A percentile compares a stretch with the other conserved stretches of the same genome.
Evolutionary conservation across 768 basidiomycete genomes (phyloP).

Genomic region (Piloderma croceum): DNA sequence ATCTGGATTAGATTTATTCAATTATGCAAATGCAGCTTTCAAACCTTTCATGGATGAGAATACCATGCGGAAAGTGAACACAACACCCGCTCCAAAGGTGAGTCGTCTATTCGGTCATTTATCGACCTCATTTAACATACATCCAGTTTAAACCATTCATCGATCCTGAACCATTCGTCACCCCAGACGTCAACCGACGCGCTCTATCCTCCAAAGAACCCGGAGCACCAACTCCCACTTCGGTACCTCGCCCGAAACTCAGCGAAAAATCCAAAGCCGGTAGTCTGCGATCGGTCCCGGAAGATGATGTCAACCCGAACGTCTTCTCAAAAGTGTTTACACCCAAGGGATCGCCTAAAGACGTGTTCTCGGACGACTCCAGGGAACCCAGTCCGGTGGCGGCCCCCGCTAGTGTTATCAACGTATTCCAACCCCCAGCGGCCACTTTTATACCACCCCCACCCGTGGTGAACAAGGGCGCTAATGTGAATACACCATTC

Average conservation of each 20-base stretch:
- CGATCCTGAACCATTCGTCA: constrained; percentile 46
- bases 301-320: constrained; percentile 23
- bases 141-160: constrained; percentile 63
- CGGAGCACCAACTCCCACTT: constrained; percentile 22
- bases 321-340: constrained; percentile 65
- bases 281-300: constrained; percentile 29
- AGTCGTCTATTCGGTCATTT: constrained; percentile 2
- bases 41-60: constrained; percentile 69
- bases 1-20: background rate
- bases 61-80: constrained; percentile 38
- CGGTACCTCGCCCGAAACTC: constrained; percentile 28
- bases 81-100: constrained; percentile 6
- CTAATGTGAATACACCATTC: constrained; percentile 45
- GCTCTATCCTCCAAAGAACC: constrained; percentile 51
- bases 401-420: too few relatives aligned
- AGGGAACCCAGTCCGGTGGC: background rate
- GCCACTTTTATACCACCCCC: constrained; percentile 16
- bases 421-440: constrained; percentile 20
- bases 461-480: constrained; percentile 36
- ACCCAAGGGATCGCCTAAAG: constrained; percentile 31
- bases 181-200: constrained; percentile 28
- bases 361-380: background rate
- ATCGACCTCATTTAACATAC: background rate
- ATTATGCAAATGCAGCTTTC: constrained; percentile 40
- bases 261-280: too few relatives aligned